Evolutionary conservation across 139 green algal species (phyloP).

Genomic region (Chlamydomonas urium): DNA sequence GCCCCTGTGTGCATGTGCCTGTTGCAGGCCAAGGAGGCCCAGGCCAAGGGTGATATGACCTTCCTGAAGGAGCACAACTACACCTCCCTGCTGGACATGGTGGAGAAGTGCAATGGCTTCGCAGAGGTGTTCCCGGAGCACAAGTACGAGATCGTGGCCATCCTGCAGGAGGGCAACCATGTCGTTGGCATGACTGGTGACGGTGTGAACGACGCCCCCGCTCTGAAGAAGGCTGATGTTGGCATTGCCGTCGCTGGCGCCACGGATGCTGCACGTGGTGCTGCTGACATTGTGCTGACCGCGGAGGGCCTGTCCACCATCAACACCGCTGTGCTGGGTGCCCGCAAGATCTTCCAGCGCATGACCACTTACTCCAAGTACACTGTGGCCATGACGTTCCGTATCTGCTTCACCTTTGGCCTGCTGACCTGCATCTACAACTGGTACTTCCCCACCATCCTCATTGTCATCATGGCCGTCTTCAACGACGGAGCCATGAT

Average conservation of each 20-base stretch:
- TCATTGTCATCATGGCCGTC: slow-evolving; percentile 83
- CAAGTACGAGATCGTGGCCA: slow-evolving; percentile 82
- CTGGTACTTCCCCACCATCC: slow-evolving; percentile 81
- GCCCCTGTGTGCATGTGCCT: no score
- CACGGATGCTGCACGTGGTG: slow-evolving; percentile 78
- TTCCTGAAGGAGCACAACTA: no score
- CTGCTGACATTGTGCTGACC: slow-evolving; percentile 78
- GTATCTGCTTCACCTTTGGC: slow-evolving; percentile 85
- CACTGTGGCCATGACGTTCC: slow-evolving; percentile 84
- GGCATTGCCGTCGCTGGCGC: slow-evolving; percentile 77
- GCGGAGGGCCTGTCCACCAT: slow-evolving; percentile 57
- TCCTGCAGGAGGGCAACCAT: slow-evolving; percentile 66
- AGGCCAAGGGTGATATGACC: no score
- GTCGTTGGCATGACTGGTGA: slow-evolving; percentile 80
- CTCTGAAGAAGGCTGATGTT: slow-evolving; percentile 93
- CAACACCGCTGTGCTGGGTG: slow-evolving; percentile 67
- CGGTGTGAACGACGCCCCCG: slow-evolving; percentile 89
- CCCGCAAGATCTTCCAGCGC: slow-evolving; percentile 86
- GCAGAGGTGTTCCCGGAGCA: slow-evolving; percentile 87
- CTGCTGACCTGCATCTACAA: slow-evolving; percentile 78
- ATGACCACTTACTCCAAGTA: slow-evolving; percentile 87
- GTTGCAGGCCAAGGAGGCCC: no score
- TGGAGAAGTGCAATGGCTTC: slow-evolving; percentile 77
- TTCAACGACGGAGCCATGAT: slow-evolving; percentile 91
- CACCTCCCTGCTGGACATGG: slow-evolving; percentile 55